Evolutionary conservation across 768 basidiomycete genomes (phyloP).

Genomic region (Peribolospora baueri): DNA sequence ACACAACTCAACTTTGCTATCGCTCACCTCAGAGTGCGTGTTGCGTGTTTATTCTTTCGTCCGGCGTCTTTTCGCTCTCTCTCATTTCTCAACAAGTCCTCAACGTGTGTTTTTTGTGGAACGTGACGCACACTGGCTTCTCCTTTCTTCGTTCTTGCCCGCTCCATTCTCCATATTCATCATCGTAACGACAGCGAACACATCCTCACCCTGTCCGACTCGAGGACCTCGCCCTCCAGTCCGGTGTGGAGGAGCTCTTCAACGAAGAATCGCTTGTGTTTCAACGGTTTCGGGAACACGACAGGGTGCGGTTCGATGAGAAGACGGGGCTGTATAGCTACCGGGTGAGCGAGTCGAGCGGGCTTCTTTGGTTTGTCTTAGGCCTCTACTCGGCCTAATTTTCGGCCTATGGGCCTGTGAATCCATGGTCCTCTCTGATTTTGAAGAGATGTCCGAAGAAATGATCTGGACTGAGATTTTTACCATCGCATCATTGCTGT

Average conservation of each 20-base stretch:
- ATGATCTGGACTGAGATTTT: too few species aligned
- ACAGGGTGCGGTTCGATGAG: constrained; percentile 50
- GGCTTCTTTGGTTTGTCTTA: neutral
- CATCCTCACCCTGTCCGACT: constrained; percentile 48
- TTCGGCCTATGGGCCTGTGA: neutral
- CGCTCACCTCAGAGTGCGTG: constrained; percentile 46
- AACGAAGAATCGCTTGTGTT: constrained; percentile 33
- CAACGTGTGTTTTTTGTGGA: too few species aligned
- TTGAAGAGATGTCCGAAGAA: too few species aligned
- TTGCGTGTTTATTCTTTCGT: neutral
- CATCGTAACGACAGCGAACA: constrained; percentile 26
- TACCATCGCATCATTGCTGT: too few species aligned
- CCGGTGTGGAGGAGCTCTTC: constrained; percentile 44
- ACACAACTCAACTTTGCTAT: constrained; percentile 72
- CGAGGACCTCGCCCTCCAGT: constrained; percentile 63
- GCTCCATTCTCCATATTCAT: constrained; percentile 17
- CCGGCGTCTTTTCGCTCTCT: neutral
- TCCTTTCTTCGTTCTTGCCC: neutral
- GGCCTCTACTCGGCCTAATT: neutral
- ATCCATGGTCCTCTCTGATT: too few species aligned
- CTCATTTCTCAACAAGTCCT: too few species aligned
- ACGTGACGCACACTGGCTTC: too few species aligned
- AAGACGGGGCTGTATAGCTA: constrained; percentile 71
- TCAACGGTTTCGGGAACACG: constrained; percentile 60
- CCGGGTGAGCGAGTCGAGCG: constrained; percentile 30